A percentile compares a stretch with the other conserved stretches of the same genome.
Conservation (phyloP, 2,329 filamentous ascomycete species). For the Trichoderma oligosporum region DNA sequence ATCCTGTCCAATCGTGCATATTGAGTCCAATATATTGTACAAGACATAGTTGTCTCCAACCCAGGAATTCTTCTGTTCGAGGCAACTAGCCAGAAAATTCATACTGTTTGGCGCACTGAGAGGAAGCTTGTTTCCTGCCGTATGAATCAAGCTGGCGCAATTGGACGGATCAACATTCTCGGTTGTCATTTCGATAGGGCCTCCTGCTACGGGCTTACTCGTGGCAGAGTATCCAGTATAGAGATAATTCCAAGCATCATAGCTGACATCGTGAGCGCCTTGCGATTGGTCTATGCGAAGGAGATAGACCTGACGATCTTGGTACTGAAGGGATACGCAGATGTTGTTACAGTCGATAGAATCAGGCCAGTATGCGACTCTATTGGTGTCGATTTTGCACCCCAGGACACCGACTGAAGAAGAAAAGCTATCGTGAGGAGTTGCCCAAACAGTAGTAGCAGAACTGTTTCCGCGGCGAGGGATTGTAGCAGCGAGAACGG, state of each 20-base stretch:
- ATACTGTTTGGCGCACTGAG: slow-evolving; percentile 50
- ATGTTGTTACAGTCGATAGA: slow-evolving; percentile 52
- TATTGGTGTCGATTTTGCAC: slow-evolving; percentile 58
- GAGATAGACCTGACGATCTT: slow-evolving; percentile 52
- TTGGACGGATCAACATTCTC: slow-evolving; percentile 42
- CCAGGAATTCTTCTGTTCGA: slow-evolving; percentile 41
- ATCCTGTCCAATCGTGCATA: slow-evolving; percentile 45
- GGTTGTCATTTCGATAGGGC: slow-evolving; percentile 46
- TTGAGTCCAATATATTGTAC: slow-evolving; percentile 49
- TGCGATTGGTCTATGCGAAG: slow-evolving; percentile 55
- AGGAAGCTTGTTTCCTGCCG: slow-evolving; percentile 37
- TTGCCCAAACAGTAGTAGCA: slow-evolving; percentile 33
- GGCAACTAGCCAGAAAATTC: slow-evolving; percentile 48
- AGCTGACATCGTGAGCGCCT: slow-evolving; percentile 56
- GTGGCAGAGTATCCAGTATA: slow-evolving; percentile 45
- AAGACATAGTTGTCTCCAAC: slow-evolving; percentile 46
- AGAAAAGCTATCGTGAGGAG: slow-evolving; percentile 56
- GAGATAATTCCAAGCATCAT: slow-evolving; percentile 62
- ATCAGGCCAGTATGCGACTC: slow-evolving; percentile 59
- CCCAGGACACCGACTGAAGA: slow-evolving; percentile 58
- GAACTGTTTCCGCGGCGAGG: neutral
- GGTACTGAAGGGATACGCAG: slow-evolving; percentile 51
- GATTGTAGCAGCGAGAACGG: slow-evolving; percentile 8
- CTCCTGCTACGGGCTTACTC: slow-evolving; percentile 44
- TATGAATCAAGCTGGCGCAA: slow-evolving; percentile 48